Evolutionary conservation across 106 monocot species (phyloP), one percentile per base, ranked within the genome.

Genomic region (Amphibolis antarctica): DNA sequence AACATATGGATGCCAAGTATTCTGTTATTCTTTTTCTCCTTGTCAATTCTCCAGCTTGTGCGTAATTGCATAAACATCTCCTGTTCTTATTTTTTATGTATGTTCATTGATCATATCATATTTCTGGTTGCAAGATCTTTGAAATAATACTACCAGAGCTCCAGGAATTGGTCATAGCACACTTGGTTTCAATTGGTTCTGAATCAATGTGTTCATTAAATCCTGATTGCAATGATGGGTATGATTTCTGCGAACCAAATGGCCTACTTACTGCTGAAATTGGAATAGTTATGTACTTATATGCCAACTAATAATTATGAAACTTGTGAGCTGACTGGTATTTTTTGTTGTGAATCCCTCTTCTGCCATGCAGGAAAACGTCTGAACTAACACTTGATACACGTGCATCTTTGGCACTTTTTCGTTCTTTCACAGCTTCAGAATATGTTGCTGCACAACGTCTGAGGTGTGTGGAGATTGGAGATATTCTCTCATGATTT

Each of bases 391-490:
- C 86, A 71, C 78, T 87, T 28, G 96, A 98, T 71, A 80, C 81
- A 71, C 78, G 85, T 54, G 48, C 80, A 51, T 82, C 76, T 79
- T 66, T 98, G 67, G 84, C 80, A 36, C 68, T 98, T 63, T 98
- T 98, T 55, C 19, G 69, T 5, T 80, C 96, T 30, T 87, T 90
- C 55, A 74, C 80, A 53, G 84, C 84, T 55, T 55, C 85, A 46
- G 85, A 91, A 56, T 98, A 98, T 77, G 90, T 90, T 70, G 84
- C 87, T 66, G 86, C 87, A 20, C 98, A 98, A 60, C 76, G 98
- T 12, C 69, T 91, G 65, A 82, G 96, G 96, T 96, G 45, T 46
- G 63, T 44, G 21, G 30, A 53, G 75, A 22, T 55, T 18, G 20
- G 17, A 53, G 10, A 53, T 24, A 21, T 21, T 24, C 19, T 23